Conservation (phyloP, 768 basidiomycete species). For the Boletus reticulatus region DNA sequence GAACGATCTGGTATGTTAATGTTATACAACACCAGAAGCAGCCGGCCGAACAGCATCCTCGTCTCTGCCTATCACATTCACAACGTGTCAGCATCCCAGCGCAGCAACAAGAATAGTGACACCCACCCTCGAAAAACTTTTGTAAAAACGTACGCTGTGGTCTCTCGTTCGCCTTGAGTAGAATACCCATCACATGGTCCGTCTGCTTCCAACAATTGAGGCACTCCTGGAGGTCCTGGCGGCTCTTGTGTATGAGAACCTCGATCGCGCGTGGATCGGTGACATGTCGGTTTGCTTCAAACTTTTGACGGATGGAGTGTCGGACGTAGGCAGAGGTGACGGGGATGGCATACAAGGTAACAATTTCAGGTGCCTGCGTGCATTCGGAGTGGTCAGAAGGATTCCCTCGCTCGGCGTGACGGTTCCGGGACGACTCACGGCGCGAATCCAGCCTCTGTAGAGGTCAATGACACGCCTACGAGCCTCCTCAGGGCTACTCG, state of each 20-base stretch:
- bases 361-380: slow-evolving; percentile 86
- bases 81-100: not conserved
- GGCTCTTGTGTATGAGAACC: slow-evolving; percentile 77
- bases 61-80: slow-evolving; percentile 55
- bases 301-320: slow-evolving; percentile 78
- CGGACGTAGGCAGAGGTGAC: slow-evolving; percentile 76
- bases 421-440: slow-evolving; percentile 51
- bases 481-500: slow-evolving; percentile 55
- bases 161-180: slow-evolving; percentile 50
- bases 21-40: slow-evolving; percentile 47
- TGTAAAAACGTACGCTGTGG: slow-evolving; percentile 66
- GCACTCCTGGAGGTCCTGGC: slow-evolving; percentile 91
- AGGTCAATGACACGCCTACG: slow-evolving; percentile 68
- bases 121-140: slow-evolving; percentile 77
- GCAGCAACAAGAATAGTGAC: slow-evolving; percentile 11
- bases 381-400: not conserved
- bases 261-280: slow-evolving; percentile 83
- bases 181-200: slow-evolving; percentile 73
- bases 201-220: slow-evolving; percentile 93
- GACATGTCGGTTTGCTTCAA: slow-evolving; percentile 82
- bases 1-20: slow-evolving; percentile 7
- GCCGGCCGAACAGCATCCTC: slow-evolving; percentile 72
- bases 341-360: slow-evolving; percentile 76
- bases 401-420: not conserved
- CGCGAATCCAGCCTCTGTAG: slow-evolving; percentile 93